These are phyloP conservation scores for Zygotorulaspora florentina DNA, from an alignment of 805 yeast species.

Conservation along the genomic window DNA sequence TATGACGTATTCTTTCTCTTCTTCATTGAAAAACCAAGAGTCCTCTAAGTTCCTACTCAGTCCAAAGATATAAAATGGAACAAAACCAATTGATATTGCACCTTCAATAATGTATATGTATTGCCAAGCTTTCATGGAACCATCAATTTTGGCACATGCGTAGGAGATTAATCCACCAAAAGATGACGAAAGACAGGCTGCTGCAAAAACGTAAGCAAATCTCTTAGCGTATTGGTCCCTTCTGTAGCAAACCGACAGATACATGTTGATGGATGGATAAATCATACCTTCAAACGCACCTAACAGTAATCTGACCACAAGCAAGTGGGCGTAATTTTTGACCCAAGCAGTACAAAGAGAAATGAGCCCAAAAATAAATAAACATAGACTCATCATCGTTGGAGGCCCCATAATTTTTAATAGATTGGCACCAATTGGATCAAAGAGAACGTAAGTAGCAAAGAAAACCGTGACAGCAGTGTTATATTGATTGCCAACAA, in stretches of 20 bases:
- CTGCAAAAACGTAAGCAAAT: slow-evolving; percentile 46
- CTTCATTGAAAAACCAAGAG: slow-evolving; percentile 39
- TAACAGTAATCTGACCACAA: slow-evolving; percentile 46
- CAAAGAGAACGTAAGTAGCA: slow-evolving; percentile 42
- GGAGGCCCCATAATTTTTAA: slow-evolving; percentile 38
- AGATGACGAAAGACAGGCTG: slow-evolving; percentile 52
- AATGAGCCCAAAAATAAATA: slow-evolving; percentile 38
- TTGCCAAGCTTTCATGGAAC: slow-evolving; percentile 46
- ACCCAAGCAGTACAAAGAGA: slow-evolving; percentile 44
- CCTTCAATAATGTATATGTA: slow-evolving; percentile 52
- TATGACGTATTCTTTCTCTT: slow-evolving; percentile 38
- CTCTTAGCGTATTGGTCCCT: slow-evolving; percentile 47
- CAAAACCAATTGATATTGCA: slow-evolving; percentile 38
- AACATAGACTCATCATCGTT: slow-evolving; percentile 34
- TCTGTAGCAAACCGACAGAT: slow-evolving; percentile 45
- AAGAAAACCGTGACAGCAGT: slow-evolving; percentile 44
- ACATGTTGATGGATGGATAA: slow-evolving; percentile 47
- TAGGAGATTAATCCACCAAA: slow-evolving; percentile 53
- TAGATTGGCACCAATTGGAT: slow-evolving; percentile 39
- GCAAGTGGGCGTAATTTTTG: slow-evolving; percentile 38
- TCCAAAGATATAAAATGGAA: slow-evolving; percentile 36
- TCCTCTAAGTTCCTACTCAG: slow-evolving; percentile 41
- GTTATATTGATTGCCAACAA: slow-evolving; percentile 40
- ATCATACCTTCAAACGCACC: slow-evolving; percentile 53
- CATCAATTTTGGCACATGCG: slow-evolving; percentile 42